Evolutionary conservation across 2,329 filamentous ascomycete genomes (phyloP).

Genomic region (Microthyrium microscopicum): DNA sequence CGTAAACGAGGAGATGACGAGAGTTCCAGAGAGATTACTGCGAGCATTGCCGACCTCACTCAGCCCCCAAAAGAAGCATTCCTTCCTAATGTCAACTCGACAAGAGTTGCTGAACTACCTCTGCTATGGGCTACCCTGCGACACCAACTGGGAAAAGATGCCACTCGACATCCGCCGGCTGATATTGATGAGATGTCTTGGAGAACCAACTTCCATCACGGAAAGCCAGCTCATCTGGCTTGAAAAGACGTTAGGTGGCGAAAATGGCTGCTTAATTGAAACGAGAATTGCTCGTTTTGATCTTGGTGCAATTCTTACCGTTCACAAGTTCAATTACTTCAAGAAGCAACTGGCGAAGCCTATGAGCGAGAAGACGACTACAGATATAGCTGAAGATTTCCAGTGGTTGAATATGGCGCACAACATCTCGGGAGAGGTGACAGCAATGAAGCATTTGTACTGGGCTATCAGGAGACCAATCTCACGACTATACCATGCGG

Average conservation of each 20-base stretch:
- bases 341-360: slow-evolving; percentile 7
- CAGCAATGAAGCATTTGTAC: slow-evolving; percentile 11
- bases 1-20: slow-evolving; percentile 11
- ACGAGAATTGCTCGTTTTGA: slow-evolving; percentile 31
- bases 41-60: slow-evolving; percentile 9
- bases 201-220: slow-evolving; percentile 24
- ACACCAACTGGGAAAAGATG: slow-evolving; percentile 34
- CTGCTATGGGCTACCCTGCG: slow-evolving; percentile 32
- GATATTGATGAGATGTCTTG: slow-evolving; percentile 29
- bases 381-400: slow-evolving; percentile 4
- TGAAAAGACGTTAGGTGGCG: slow-evolving; percentile 24
- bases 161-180: slow-evolving; percentile 29
- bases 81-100: slow-evolving; percentile 17
- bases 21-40: slow-evolving; percentile 18
- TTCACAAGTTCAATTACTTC: slow-evolving; percentile 19
- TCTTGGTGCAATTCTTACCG: slow-evolving; percentile 25
- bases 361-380: slow-evolving; percentile 3
- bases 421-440: slow-evolving; percentile 14
- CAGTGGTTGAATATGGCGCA: slow-evolving; percentile 6
- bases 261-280: slow-evolving; percentile 20
- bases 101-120: slow-evolving; percentile 30
- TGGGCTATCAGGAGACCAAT: slow-evolving; percentile 11
- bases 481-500: slow-evolving; percentile 22
- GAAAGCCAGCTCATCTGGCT: slow-evolving; percentile 28
- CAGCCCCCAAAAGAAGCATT: slow-evolving; percentile 6